A percentile compares a stretch with the other conserved stretches of the same genome.
Conservation (phyloP, 208 protist species). For the Wallacemonas rigidus region DNA sequence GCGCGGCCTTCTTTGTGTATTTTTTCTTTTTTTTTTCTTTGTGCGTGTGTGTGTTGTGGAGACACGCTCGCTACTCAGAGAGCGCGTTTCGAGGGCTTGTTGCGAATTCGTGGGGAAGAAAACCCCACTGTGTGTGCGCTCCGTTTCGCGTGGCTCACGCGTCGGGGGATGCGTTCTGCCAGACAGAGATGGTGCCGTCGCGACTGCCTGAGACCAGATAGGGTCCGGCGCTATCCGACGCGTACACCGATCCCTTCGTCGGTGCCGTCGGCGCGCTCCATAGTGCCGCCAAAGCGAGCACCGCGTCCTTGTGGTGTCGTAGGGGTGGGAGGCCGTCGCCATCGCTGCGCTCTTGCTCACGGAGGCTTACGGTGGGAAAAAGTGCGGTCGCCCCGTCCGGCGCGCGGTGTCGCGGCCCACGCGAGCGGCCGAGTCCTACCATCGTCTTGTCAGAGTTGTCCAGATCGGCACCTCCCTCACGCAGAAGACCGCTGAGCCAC, state of each 20-base stretch:
- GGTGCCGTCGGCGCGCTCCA: background rate
- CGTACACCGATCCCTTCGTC: background rate
- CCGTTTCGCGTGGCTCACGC: background rate
- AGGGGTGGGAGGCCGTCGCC: constrained; percentile 17
- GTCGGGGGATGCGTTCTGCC: constrained; percentile 34
- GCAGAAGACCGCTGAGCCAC: background rate
- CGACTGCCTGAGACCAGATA: constrained; percentile 55
- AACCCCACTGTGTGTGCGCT: too few species aligned
- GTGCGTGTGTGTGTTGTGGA: too few species aligned
- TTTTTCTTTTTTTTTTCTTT: too few species aligned
- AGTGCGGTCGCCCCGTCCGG: background rate
- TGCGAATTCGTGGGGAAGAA: too few species aligned
- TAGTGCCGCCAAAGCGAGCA: constrained; percentile 51
- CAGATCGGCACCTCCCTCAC: background rate
- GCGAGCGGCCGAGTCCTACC: too few species aligned
- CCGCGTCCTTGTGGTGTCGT: constrained; percentile 56
- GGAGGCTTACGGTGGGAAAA: background rate
- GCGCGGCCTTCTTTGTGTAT: too few species aligned
- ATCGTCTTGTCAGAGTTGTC: too few species aligned
- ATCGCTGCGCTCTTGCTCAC: background rate
- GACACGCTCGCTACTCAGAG: too few species aligned
- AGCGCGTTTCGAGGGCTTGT: too few species aligned
- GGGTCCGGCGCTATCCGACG: constrained; percentile 1
- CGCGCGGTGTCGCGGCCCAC: background rate
- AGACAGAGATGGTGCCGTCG: constrained; percentile 65